These are phyloP conservation scores for Xylaria sp. DNA, from an alignment of 495 filamentous ascomycete genomes.

Conservation along the genomic window DNA sequence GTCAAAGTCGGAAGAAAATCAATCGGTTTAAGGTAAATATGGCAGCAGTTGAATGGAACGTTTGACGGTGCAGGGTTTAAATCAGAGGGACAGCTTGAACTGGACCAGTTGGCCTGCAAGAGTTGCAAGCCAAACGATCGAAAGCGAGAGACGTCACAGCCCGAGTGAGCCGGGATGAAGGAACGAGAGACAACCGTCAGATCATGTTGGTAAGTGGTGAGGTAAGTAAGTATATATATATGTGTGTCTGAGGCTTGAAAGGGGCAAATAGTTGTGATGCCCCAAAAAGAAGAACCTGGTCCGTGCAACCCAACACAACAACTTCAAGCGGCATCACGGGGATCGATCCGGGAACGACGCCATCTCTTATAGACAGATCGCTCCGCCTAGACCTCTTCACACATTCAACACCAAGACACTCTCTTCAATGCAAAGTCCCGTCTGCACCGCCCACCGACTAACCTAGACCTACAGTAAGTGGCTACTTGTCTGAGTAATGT, in stretches of 20 bases:
- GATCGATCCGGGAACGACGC: background rate
- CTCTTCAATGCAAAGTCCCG: slow-evolving; percentile 13
- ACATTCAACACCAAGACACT: slow-evolving; percentile 3
- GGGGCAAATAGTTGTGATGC: slow-evolving; percentile 1
- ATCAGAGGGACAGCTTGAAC: slow-evolving; percentile 9
- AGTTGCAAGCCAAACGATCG: background rate
- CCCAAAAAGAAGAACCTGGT: background rate
- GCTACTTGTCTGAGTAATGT: slow-evolving; percentile 2
- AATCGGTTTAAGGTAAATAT: background rate
- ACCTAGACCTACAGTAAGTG: background rate
- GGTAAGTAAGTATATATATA: too few species aligned
- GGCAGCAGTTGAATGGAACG: background rate
- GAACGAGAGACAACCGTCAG: background rate
- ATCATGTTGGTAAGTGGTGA: slow-evolving; percentile 4
- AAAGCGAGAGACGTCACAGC: slow-evolving; percentile 13
- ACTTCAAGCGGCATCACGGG: background rate
- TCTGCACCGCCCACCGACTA: slow-evolving; percentile 24
- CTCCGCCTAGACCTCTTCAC: background rate
- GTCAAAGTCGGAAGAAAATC: background rate
- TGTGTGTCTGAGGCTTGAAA: slow-evolving; percentile 6
- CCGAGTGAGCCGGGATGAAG: background rate
- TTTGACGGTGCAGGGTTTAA: background rate
- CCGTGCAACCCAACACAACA: background rate
- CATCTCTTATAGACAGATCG: slow-evolving; percentile 8
- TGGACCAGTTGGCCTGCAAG: background rate